These are phyloP conservation scores for Posidonia australis DNA, from an alignment of 106 monocot genomes.

Conservation along the genomic window DNA sequence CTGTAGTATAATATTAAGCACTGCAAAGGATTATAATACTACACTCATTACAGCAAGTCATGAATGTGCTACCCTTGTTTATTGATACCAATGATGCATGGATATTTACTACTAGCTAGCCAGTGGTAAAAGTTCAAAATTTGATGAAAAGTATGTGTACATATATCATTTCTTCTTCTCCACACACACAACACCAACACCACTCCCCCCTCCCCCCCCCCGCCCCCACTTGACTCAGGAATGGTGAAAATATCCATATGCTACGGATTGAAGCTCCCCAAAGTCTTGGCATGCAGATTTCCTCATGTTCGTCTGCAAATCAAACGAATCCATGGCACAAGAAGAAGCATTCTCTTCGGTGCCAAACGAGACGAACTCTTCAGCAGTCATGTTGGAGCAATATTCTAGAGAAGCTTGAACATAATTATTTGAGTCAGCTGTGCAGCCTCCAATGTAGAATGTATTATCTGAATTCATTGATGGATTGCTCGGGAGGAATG, in stretches of 20 bases:
- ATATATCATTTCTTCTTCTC: neutral
- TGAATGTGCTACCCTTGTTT: neutral
- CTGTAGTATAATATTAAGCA: no score
- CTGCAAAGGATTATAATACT: no score
- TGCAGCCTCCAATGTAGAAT: slow-evolving; percentile 14
- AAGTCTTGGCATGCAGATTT: slow-evolving; percentile 25
- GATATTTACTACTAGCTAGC: neutral
- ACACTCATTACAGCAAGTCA: no score
- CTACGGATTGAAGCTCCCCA: slow-evolving; percentile 41
- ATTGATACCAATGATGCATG: neutral
- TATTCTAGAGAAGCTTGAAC: slow-evolving; percentile 16
- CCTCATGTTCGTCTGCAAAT: slow-evolving; percentile 2
- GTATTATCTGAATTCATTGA: slow-evolving; percentile 15
- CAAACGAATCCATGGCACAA: slow-evolving; percentile 10
- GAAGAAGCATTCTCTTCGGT: slow-evolving; percentile 14
- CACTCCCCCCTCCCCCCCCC: no score
- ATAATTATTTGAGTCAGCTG: slow-evolving; percentile 4
- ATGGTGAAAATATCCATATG: slow-evolving; percentile 31
- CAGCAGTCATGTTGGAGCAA: slow-evolving; percentile 2
- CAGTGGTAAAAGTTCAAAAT: neutral
- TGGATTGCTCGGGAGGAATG: slow-evolving; percentile 6
- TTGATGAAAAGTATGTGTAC: slow-evolving; percentile 8
- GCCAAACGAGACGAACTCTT: slow-evolving; percentile 14
- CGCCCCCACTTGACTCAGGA: slow-evolving; percentile 3
- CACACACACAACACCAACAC: no score